These are phyloP conservation scores for Magnusiomyces ingens DNA, from an alignment of 1,139 yeast genomes.

Conservation along the genomic window DNA sequence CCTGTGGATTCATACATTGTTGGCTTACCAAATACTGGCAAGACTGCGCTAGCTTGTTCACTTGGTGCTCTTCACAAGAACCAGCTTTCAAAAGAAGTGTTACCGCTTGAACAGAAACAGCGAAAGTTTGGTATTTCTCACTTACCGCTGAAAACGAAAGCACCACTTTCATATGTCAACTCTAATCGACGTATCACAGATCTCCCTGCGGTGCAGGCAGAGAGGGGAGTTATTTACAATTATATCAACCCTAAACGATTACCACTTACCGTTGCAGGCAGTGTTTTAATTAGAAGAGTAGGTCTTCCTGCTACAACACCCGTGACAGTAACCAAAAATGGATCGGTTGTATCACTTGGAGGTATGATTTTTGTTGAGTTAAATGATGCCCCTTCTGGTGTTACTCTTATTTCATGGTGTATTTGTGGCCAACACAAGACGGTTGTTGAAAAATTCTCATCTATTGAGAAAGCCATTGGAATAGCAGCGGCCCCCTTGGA, in stretches of 20 bases:
- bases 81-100: constrained; percentile 10
- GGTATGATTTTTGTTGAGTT: constrained; percentile 54
- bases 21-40: constrained; percentile 75
- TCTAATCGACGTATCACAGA: constrained; percentile 39
- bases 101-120: constrained; percentile 15
- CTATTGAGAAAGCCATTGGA: constrained; percentile 31
- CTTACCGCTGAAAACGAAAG: constrained; percentile 55
- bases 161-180: constrained; percentile 36
- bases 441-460: constrained; percentile 27
- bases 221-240: constrained; percentile 34
- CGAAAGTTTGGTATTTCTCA: constrained; percentile 32
- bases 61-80: constrained; percentile 34
- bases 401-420: constrained; percentile 19
- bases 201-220: constrained; percentile 49
- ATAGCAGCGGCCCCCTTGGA: constrained; percentile 8
- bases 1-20: constrained; percentile 49
- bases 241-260: constrained; percentile 32
- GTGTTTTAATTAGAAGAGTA: constrained; percentile 5
- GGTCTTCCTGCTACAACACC: constrained; percentile 1
- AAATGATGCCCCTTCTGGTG: constrained; percentile 26
- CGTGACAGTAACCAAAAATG: constrained; percentile 33
- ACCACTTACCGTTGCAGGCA: constrained; percentile 38
- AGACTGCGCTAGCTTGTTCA: constrained; percentile 56
- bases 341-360: constrained; percentile 48
- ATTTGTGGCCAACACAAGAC: constrained; percentile 22